phyloP scores from a whole-genome alignment of 2,329 filamentous ascomycete species.

The Aspergillus fumigatus region DNA sequence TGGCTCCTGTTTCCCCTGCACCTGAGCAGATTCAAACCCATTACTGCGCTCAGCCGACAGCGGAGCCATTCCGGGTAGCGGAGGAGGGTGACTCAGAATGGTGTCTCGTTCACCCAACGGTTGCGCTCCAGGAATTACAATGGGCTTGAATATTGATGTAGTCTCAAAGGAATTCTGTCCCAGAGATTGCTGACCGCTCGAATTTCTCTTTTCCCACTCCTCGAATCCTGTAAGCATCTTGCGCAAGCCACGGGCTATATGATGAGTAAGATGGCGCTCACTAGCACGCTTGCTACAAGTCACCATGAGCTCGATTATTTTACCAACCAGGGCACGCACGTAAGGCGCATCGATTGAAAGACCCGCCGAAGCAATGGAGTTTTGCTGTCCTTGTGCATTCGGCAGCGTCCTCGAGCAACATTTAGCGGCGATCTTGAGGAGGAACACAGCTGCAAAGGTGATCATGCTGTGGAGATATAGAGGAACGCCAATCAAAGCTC shows the following conservation, averaged over 20 bases:
- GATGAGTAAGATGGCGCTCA: conserved; percentile 38
- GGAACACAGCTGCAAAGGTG: conserved; percentile 44
- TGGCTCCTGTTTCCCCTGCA: conserved; percentile 18
- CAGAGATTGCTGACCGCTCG: conserved; percentile 16
- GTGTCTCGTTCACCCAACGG: conserved; percentile 34
- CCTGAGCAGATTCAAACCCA: conserved; percentile 18
- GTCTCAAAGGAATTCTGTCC: conserved; percentile 22
- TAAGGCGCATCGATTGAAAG: conserved; percentile 32
- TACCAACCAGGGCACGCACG: conserved; percentile 31
- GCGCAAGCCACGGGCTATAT: conserved; percentile 35
- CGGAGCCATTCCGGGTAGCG: conserved; percentile 34
- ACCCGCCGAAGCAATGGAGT: conserved; percentile 36
- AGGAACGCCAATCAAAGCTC: conserved; percentile 40
- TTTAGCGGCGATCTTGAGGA: conserved; percentile 43
- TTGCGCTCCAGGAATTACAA: conserved; percentile 34
- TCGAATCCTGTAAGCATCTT: conserved; percentile 39
- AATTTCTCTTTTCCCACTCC: conserved; percentile 36
- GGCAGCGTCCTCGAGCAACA: conserved; percentile 30
- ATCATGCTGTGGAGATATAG: conserved; percentile 47
- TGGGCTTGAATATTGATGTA: conserved; percentile 32
- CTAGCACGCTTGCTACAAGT: conserved; percentile 36
- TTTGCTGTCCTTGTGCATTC: conserved; percentile 32
- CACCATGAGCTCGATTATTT: conserved; percentile 36
- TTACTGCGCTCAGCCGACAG: conserved; percentile 36
- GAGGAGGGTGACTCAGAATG: conserved; percentile 33